Base-by-base conservation (phyloP, 2,329 filamentous ascomycete species). In the Pezicula neosporulosa region DNA sequence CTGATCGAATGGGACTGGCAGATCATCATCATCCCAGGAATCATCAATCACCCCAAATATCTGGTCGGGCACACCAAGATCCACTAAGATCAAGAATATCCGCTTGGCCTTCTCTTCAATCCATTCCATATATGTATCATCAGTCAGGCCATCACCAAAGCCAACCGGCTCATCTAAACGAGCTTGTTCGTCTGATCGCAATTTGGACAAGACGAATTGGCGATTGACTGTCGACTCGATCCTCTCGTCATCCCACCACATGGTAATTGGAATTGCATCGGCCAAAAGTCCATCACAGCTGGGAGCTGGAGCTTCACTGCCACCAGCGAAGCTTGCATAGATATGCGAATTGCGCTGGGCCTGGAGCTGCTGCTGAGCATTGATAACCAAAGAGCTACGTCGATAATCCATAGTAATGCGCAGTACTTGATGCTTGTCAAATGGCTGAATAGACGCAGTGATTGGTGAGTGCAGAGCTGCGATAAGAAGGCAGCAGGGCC, bases 61-160 rank as follows among this genome's bases (percentile, higher is more conserved):
- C 65, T 87, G 85, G 59, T 88, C 85, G 0, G 87, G 81, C 10
- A 87, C 76, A 30, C 83, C 84, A 21, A 90, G 72, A 60, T 90
- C 86, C 49, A 83, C 75, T 24, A 91, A 73, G 37, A 89, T 83
- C 44, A 92, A 72, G 62, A 90, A 91, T 37, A 90, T 74, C 44
- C 83, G 77, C 62, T 83, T 85, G 6, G 85, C 84, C 60, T 85
- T 85, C 50, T 81, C 73, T 44, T 87, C 71, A 51, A 91, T 89
- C 85, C 87, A 90, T 64, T 90, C 86, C 74, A 87, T 84, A 65
- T 91, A 91, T 1, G 86, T 90, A 56, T 85, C 81, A 66, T 89
- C 83, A 4, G 86, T 90, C 51, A 82, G 65, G 18, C 81, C 68
- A 50, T 81, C 82, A 28, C 86, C 86, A 66, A 89, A 90, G 12